Conservation (phyloP, 148 eudicot genomes). For the Camellia lanceoleosa region DNA sequence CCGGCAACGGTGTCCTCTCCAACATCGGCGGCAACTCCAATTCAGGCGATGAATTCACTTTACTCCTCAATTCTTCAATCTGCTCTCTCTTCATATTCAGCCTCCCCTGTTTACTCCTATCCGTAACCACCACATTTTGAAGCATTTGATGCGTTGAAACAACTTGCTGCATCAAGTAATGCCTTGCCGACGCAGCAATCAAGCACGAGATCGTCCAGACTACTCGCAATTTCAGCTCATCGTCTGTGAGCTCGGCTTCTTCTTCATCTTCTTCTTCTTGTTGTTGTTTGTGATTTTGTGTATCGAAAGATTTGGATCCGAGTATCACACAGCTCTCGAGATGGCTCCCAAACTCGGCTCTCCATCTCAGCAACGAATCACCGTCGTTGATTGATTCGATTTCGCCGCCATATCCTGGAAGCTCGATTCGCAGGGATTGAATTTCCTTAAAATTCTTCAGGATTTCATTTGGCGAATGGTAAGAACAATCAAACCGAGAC, state of each 20-base stretch:
- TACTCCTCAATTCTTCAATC: constrained; percentile 36
- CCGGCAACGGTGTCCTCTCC: constrained; percentile 20
- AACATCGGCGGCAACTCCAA: constrained; percentile 9
- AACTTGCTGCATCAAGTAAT: constrained; percentile 45
- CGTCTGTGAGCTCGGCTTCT: constrained; percentile 21
- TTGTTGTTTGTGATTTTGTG: not conserved
- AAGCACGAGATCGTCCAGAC: constrained; percentile 67
- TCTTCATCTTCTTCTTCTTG: not conserved
- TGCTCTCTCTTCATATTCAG: constrained; percentile 44
- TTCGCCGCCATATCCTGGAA: constrained; percentile 49
- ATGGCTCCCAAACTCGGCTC: constrained; percentile 60
- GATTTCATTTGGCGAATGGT: constrained; percentile 19
- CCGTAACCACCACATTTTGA: constrained; percentile 34
- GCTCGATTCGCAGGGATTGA: constrained; percentile 29
- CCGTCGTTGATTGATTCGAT: constrained; percentile 18
- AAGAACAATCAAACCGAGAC: constrained; percentile 15
- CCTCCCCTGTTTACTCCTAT: constrained; percentile 56
- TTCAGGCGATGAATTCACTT: not conserved
- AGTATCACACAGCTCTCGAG: constrained; percentile 52
- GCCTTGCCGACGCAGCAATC: constrained; percentile 64
- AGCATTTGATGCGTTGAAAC: constrained; percentile 31
- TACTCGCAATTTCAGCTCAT: constrained; percentile 52
- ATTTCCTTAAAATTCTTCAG: constrained; percentile 41
- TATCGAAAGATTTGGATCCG: constrained; percentile 37
- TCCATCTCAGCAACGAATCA: constrained; percentile 52